phyloP scores from a whole-genome alignment of 345 rosid species.

The Nephelium lappaceum region DNA sequence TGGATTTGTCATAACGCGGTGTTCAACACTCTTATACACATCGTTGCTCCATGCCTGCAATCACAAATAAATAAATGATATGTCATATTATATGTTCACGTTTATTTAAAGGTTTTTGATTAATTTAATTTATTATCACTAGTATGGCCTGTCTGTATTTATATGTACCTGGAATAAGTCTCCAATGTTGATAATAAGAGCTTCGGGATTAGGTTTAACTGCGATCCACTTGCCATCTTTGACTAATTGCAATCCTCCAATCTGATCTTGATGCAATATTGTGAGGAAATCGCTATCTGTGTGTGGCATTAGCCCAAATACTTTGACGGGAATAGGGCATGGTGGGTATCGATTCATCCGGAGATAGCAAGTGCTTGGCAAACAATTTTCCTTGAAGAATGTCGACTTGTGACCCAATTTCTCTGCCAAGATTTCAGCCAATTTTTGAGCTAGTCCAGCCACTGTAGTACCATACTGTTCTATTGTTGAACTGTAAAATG shows the following conservation, averaged over 20 bases:
- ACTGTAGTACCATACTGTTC: conserved; percentile 64
- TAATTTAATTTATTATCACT: no score
- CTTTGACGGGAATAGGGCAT: conserved; percentile 53
- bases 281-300: conserved; percentile 98
- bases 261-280: conserved; percentile 78
- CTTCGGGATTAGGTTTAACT: conserved; percentile 81
- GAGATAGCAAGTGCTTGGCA: conserved; percentile 74
- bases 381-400: conserved; percentile 67
- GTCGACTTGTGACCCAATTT: conserved; percentile 51
- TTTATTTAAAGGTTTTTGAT: no score
- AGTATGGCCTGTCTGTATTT: no score
- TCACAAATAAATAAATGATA: background rate
- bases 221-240: conserved; percentile 83
- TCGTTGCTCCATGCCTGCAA: conserved; percentile 92
- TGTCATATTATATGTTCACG: no score
- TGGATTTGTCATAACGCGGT: conserved; percentile 78
- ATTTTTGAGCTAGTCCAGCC: conserved; percentile 57
- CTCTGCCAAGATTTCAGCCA: conserved; percentile 73
- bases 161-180: conserved; percentile 83
- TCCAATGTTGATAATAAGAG: conserved; percentile 83
- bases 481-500: conserved; percentile 55
- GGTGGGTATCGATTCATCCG: conserved; percentile 91
- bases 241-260: conserved; percentile 87
- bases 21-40: conserved; percentile 84
- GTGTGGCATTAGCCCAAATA: conserved; percentile 87